Evolutionary conservation across 2,329 filamentous ascomycete genomes (phyloP).

Genomic region (Blastomyces percursus): DNA sequence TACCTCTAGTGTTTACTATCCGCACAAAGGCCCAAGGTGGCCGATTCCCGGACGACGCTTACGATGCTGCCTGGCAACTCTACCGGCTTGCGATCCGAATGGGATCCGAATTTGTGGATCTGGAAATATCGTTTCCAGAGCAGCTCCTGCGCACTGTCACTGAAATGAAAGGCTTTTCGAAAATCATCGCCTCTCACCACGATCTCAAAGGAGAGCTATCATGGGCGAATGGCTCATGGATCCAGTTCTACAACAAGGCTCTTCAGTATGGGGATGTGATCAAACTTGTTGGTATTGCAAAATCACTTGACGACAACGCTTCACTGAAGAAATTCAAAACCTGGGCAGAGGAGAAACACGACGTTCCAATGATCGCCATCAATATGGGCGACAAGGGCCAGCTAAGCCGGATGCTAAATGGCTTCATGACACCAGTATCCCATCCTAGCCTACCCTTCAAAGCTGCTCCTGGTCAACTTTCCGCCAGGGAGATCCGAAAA

Average conservation of each 20-base stretch:
- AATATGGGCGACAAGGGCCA: constrained; percentile 90
- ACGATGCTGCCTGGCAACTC: constrained; percentile 59
- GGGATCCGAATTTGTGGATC: constrained; percentile 83
- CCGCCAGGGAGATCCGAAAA: constrained; percentile 73
- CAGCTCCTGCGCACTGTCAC: constrained; percentile 59
- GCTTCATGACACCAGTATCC: constrained; percentile 88
- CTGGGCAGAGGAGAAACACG: constrained; percentile 60
- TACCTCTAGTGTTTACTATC: constrained; percentile 87
- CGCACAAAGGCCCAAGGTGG: constrained; percentile 79
- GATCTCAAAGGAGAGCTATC: constrained; percentile 68
- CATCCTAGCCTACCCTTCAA: constrained; percentile 84
- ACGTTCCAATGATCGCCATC: constrained; percentile 80
- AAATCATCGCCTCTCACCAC: constrained; percentile 91
- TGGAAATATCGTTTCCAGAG: constrained; percentile 79
- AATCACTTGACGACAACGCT: constrained; percentile 71
- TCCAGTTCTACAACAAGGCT: constrained; percentile 78
- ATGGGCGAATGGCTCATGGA: constrained; percentile 91
- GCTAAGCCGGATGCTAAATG: constrained; percentile 79
- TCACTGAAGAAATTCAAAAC: constrained; percentile 70
- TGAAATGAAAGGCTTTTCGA: constrained; percentile 59
- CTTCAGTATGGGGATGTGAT: constrained; percentile 85
- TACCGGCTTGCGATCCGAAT: constrained; percentile 70
- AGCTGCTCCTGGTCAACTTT: constrained; percentile 87
- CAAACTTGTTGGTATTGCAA: constrained; percentile 81
- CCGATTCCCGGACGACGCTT: constrained; percentile 66